Base-by-base conservation (phyloP, 805 yeast genomes). In the Jamesozyma rosinii region DNA sequence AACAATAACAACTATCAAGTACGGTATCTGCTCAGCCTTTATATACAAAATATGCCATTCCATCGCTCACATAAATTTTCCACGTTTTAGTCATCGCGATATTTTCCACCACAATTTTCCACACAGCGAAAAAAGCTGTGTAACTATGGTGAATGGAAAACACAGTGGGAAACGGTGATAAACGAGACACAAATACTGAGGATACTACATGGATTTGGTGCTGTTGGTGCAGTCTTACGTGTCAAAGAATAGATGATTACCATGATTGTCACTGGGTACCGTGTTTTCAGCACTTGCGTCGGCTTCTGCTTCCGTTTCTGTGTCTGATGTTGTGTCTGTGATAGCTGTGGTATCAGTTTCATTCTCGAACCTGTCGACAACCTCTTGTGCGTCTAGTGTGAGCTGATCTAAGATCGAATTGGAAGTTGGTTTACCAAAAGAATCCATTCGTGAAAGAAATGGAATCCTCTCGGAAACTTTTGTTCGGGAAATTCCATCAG, bases 341-440 rank as follows among this genome's bases (percentile, higher is more conserved):
- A 20, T 22, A 5, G 38, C 13, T 3, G 38, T 24, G 3, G 20
- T 27, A 14, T 20, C 21, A 9, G 21, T 18, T 18, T 40, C 38
- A 9, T 15, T n/a, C 1, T 17, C 35, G 11, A 40, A 30, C n/a
- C 29, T 18, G 4, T 37, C 30, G 3, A 32, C 35, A 14, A 30
- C 41, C 14, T 24, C 10, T 5, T 30, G 34, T 17, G 38, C 38
- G 13, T 43, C 45, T 10, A 24, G 3, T 2, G 38, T 32, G 2
- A 44, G 19, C 2, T 14, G 31, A 11, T 44, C 47, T n/a, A 44
- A 29, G 15, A 44, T 19, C 4, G 44, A 41, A 4, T 19, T 29
- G 4, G 37, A 31, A 4, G 14, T 20, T 22, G 19, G 14, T 17
- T 40, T 21, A 2, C 41, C 43, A 26, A 44, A 44, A 8, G 46